phyloP scores from a whole-genome alignment of 345 rosid genomes.

The Psidium guajava region DNA sequence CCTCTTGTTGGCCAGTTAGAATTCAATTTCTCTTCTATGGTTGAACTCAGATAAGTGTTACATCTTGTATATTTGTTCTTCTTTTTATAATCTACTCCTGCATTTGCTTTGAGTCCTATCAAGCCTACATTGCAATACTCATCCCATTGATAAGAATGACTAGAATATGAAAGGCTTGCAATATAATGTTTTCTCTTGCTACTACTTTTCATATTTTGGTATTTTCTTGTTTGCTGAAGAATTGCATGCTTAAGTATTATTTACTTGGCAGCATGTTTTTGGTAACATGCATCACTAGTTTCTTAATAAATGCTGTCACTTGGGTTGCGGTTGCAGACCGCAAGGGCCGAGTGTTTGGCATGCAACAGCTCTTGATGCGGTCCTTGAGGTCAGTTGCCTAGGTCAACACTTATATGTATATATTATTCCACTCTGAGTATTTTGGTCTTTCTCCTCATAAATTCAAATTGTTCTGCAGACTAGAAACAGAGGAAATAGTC shows the following conservation, averaged over 20 bases:
- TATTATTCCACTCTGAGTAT: neutral
- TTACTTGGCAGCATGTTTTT: neutral
- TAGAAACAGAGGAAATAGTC: neutral
- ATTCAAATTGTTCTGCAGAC: neutral
- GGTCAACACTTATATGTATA: neutral
- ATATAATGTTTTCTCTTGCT: neutral
- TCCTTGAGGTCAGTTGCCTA: neutral
- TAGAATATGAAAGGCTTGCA: neutral
- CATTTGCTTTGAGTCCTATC: neutral
- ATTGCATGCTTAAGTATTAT: no score
- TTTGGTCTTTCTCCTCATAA: neutral
- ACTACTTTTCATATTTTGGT: neutral
- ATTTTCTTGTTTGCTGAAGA: neutral
- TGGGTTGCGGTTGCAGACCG: neutral
- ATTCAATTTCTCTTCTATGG: neutral
- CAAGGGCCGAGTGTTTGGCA: neutral
- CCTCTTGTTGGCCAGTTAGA: neutral
- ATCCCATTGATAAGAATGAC: neutral
- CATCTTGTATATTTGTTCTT: neutral
- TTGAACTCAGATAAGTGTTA: neutral
- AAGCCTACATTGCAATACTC: neutral
- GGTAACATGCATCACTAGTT: neutral
- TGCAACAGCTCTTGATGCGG: neutral
- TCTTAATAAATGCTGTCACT: neutral
- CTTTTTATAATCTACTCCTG: neutral